These are phyloP conservation scores for Magnolia kwangsiensis DNA, from an alignment of 164 flowering plant species.

Conservation along the genomic window DNA sequence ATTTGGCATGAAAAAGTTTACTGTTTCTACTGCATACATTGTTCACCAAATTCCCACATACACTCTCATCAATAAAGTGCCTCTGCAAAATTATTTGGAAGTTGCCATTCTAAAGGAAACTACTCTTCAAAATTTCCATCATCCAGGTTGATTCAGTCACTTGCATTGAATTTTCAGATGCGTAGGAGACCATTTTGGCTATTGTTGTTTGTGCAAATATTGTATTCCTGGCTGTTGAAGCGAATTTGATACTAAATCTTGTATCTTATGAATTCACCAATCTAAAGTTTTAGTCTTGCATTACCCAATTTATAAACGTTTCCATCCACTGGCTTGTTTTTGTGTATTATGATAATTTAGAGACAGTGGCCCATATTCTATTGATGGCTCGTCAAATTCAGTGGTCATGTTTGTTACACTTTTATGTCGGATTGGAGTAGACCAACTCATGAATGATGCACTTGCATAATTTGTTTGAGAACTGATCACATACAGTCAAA, in stretches of 20 bases:
- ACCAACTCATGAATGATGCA: no score
- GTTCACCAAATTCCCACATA: not conserved
- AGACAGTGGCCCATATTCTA: no score
- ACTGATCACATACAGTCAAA: no score
- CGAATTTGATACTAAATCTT: not conserved
- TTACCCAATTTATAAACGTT: no score
- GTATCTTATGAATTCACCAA: no score
- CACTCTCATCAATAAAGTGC: not conserved
- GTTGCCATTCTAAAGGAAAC: not conserved
- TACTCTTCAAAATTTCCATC: slow-evolving; percentile 1
- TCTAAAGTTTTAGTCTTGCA: not conserved
- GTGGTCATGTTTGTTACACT: no score
- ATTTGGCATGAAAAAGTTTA: not conserved
- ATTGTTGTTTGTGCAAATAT: not conserved
- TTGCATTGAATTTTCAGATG: not conserved
- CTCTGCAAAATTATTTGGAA: not conserved
- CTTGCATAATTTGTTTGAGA: no score
- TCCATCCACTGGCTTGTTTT: not conserved
- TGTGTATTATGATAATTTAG: no score
- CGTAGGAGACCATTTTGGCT: not conserved
- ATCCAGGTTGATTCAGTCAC: not conserved
- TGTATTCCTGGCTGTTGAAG: not conserved
- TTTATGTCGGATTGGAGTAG: no score
- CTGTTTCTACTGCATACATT: not conserved
- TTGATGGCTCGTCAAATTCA: no score